Evolutionary conservation across 805 yeast species (phyloP), one percentile per base, ranked within the genome.

Genomic region (Yarrowia hollandica): DNA sequence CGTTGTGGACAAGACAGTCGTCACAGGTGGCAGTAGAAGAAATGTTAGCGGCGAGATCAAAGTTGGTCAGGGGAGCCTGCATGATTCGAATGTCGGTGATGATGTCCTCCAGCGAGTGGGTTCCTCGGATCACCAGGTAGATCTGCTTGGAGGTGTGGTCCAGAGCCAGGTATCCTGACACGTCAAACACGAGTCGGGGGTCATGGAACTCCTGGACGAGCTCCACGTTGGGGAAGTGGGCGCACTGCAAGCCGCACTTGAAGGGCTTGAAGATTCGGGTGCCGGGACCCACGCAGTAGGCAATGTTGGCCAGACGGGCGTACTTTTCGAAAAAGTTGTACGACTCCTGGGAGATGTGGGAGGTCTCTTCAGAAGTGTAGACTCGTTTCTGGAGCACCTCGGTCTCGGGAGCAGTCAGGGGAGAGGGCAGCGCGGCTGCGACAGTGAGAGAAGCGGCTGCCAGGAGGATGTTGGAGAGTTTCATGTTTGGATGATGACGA

Each of bases 251-350:
- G 26, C 46, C 59, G 14, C 59, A 54, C 19, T 10, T 25, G 46
- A 54, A 54, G 25, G 59, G 59, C 28, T 35, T 19, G 26, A 28
- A 35, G 28, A 54, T 54, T 12, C 11, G 12, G 16, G 44, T 54
- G 4, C 15, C 28, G 19, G 46, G 35, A 2, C 59, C 59, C 5
- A 54, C 59, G 31, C 59, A 54, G 35, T 54, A 54, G 19, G 19
- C 34, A 38, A 37, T 54, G 19, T 38, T 31, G 14, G 46, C 46
- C n/a, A 54, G 34, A 5, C 46, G 44, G 5, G 59, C 33, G 21
- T 38, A 54, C 44, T 54, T 54, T 11, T 37, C 34, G 21, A 54
- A 31, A 10, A 28, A 28, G 56, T 48, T 48, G 56, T 48, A 48
- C 7, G 39, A n/a, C 14, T 48, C 30, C 31, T 48, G 56, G 22